Base-by-base conservation (phyloP, 139 green algal genomes). In the Micractinium conductrix region DNA sequence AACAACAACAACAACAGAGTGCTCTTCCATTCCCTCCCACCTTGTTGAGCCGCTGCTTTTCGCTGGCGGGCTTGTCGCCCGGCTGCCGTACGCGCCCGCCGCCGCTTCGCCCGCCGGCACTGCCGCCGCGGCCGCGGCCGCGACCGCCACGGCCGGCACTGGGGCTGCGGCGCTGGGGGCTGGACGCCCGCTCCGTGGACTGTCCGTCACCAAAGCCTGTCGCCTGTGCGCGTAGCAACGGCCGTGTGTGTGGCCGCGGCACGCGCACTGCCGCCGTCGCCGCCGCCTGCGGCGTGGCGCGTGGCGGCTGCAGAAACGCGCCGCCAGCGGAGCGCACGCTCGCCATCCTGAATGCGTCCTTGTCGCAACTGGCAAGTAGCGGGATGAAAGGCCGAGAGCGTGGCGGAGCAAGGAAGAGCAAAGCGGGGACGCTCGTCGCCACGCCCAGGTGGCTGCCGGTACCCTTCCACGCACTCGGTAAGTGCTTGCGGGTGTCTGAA, bases 11-110 rank as follows among this genome's bases (percentile, higher is more conserved):
- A 17, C 67, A 42, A 35, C n/a, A 33, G 33, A 3, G 6, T 28
- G 14, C 65, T 19, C 65, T 44, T 38, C 0, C 24, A 43, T 45
- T 35, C 8, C 28, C 38, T 21, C 38, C 21, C 50, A 85, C 80
- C 70, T 85, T 85, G 70, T 85, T 85, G 3, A 85, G 70, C 2
- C 80, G 80, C 38, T 65, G 43, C 42, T 33, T 14, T 8, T 74
- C 58, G 58, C 24, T 72, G 40, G 28, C 76, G 1, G 37, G 22
- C 37, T 71, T 82, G 76, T 58, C 40, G 12, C 76, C 58, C 14
- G 38, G 22, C 30, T 73, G 55, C 76, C 76, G 76, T 58, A 82
- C 76, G 0, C 58, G 76, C 35, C 76, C 43, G 37, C 74, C 40
- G 33, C 48, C 22, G 33, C 48, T 2, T 33, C 33, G 33, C 33